These are phyloP conservation scores for Dioszegia hungarica DNA, from an alignment of 768 basidiomycete species.

Conservation along the genomic window DNA sequence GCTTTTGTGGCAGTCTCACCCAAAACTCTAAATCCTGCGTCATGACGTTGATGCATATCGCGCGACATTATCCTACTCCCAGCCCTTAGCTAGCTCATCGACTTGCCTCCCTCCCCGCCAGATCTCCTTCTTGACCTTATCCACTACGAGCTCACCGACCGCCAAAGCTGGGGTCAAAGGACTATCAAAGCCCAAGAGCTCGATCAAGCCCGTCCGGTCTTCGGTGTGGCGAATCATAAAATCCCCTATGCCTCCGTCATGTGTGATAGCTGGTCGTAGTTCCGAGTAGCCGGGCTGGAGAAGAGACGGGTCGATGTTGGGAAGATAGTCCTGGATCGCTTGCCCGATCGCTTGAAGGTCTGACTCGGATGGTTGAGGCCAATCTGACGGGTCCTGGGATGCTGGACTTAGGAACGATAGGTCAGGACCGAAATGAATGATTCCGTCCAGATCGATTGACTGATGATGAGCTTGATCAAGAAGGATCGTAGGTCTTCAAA, in stretches of 20 bases:
- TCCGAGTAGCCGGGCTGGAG: slow-evolving; percentile 44
- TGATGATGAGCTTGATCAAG: slow-evolving; percentile 1
- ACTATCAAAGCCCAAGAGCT: slow-evolving; percentile 82
- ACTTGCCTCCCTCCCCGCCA: slow-evolving; percentile 10
- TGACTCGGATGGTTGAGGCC: slow-evolving; percentile 18
- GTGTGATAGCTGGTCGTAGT: slow-evolving; percentile 74
- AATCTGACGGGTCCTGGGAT: slow-evolving; percentile 37
- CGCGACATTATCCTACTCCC: slow-evolving; percentile 12
- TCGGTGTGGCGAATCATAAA: slow-evolving; percentile 62
- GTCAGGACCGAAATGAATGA: slow-evolving; percentile 87
- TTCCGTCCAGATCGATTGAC: slow-evolving; percentile 69
- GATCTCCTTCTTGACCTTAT: slow-evolving; percentile 41
- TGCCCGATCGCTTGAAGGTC: slow-evolving; percentile 58
- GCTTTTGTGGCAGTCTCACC: too few species aligned
- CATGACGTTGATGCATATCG: too few species aligned
- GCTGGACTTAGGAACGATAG: slow-evolving; percentile 70
- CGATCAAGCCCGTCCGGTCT: slow-evolving; percentile 58
- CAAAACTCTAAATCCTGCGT: background rate
- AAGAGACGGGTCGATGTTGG: slow-evolving; percentile 31
- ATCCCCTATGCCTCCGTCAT: slow-evolving; percentile 72
- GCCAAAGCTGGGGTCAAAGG: slow-evolving; percentile 83
- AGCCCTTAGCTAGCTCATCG: slow-evolving; percentile 22
- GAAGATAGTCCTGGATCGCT: slow-evolving; percentile 55
- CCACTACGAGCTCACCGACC: slow-evolving; percentile 75
- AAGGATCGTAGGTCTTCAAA: background rate